Base-by-base conservation (phyloP, 164 flowering plant genomes). In the Tinospora cordifolia region DNA sequence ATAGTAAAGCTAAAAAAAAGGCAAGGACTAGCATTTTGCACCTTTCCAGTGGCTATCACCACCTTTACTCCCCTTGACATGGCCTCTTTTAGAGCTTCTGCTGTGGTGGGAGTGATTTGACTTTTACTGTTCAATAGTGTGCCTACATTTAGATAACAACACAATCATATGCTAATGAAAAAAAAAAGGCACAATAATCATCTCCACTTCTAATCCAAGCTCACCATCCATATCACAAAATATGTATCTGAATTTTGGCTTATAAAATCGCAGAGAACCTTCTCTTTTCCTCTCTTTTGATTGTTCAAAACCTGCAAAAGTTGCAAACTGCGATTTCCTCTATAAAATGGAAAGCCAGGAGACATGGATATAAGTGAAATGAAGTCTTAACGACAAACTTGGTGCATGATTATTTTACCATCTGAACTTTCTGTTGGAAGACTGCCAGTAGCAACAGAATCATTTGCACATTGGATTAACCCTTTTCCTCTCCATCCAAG, bases 201-300 rank as follows among this genome's bases (percentile, higher is more conserved):
- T 67, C 47, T 21, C 38, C 8, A 75, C 17, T 0, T 44, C 14
- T 25, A 21, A 40, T 19, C 22, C 26, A 47, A 65, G 44, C 92
- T 86, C 79, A 94, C 99, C 99, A 88, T 94, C 99, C 98, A 94
- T 87, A 75, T 94, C 98, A 66, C 94, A 92, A 84, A 94, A 90
- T 78, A 94, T 89, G 72, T 87, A 89, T 65, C 72, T 84, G 84
- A 84, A 94, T 74, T 89, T 94, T 67, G 98, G 98, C 71, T 76
- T 85, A 75, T 90, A 89, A 79, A 92, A 89, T 38, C 92, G 87
- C 40, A 92, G 87, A 74, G 86, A 87, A 75, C 97, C 88, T 82
- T 88, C 93, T 84, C 77, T 87, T 76, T 85, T 92, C 87, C 90
- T 86, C 85, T 81, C 93, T 81, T 85, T 84, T 76, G 75, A 75